Percentiles rank a stretch among this genome's conserved stretches.
Conservation (phyloP, 1,284 basidiomycete genomes). For the Chiua sp. region DNA sequence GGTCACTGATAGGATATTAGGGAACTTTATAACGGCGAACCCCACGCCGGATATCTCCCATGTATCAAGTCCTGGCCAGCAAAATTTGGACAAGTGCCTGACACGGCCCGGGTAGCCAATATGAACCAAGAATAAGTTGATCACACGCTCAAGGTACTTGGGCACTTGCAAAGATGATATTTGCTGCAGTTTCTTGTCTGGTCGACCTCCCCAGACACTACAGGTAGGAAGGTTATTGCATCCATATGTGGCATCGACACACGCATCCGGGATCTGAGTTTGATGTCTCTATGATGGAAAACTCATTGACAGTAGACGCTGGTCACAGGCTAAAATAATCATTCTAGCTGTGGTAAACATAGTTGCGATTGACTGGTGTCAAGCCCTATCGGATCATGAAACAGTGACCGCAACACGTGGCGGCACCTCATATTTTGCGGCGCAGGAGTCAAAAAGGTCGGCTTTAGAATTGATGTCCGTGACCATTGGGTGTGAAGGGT, state of each 20-base stretch:
- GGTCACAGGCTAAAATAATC: constrained; percentile 1
- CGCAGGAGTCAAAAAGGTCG: constrained; percentile 73
- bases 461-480: constrained; percentile 66
- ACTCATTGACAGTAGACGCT: background rate
- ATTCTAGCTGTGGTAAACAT: constrained; percentile 2
- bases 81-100: background rate
- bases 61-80: no score
- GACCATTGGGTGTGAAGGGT: constrained; percentile 72
- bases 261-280: no score
- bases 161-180: background rate
- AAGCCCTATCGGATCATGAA: constrained; percentile 11
- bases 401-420: constrained; percentile 43
- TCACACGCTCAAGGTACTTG: no score
- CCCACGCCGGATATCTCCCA: no score
- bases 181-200: background rate
- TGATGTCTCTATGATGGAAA: no score
- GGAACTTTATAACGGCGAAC: constrained; percentile 3
- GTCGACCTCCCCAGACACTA: background rate
- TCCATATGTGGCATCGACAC: no score
- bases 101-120: background rate
- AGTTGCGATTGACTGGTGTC: background rate
- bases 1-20: background rate
- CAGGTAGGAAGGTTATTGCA: no score
- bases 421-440: constrained; percentile 69
- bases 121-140: background rate